Base-by-base conservation (phyloP, 1,139 yeast genomes). In the Zygoascus hellenicus region DNA sequence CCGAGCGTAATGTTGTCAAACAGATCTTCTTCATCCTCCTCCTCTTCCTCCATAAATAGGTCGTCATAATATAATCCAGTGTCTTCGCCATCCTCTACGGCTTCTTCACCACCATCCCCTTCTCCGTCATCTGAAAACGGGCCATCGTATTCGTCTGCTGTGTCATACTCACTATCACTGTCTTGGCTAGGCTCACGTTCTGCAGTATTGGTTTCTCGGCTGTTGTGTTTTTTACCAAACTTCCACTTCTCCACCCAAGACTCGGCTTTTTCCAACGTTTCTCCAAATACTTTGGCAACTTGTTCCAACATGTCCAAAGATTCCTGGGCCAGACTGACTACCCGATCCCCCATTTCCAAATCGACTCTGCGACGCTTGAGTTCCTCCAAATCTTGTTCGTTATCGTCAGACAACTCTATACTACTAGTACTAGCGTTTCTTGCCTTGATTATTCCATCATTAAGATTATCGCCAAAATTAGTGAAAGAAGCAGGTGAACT, bases 241-340 rank as follows among this genome's bases (percentile, higher is more conserved):
- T 40, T 39, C 29, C 63, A 45, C 33, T 61, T 55, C 33, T 64
- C 64, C 48, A 68, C 66, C 97, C 97, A 90, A 31, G 72, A 69
- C 62, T 90, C 97, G 1, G 96, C 96, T 54, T 81, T 80, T 43
- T 78, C 83, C 50, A 92, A 70, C 47, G 90, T 89, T 37, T 84
- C 90, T 61, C 84, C 90, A 53, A 94, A 89, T 9, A 89, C 90
- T 43, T 75, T 76, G 52, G 89, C 88, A 31, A 92, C 81, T 52
- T 84, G 84, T 39, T 83, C 75, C 41, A 92, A 83, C 90, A 90
- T 88, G 41, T 85, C 95, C 48, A 92, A 70, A 0, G 95, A 82
- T 65, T 92, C 98, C 55, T 84, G 84, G 0, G 97, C 97, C 52
- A 92, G 72, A 9, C 85, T 75, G 39, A 92, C 68, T 1, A 88